phyloP scores from a whole-genome alignment of 2,329 filamentous ascomycete species.

The Pseudofabraea citricarpa region DNA sequence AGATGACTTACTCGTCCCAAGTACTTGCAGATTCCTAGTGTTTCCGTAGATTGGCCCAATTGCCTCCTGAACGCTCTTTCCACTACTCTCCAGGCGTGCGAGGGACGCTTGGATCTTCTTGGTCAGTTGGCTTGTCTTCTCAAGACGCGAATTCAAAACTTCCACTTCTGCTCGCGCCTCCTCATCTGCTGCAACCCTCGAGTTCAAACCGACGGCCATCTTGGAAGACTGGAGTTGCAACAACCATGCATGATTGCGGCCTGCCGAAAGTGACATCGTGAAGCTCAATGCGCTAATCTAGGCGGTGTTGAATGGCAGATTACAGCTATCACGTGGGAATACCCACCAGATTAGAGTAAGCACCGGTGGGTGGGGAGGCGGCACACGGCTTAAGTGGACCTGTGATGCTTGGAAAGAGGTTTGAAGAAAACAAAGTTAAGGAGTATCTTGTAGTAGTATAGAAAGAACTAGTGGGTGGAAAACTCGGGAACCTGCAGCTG shows the following conservation, averaged over 20 bases:
- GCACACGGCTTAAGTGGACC: too few relatives aligned
- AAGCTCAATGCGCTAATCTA: too few relatives aligned
- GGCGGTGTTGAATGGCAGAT: too few relatives aligned
- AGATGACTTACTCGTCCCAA: slow-evolving; percentile 64
- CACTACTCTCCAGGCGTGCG: slow-evolving; percentile 77
- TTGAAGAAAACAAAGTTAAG: too few relatives aligned
- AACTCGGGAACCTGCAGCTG: too few relatives aligned
- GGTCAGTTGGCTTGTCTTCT: slow-evolving; percentile 88
- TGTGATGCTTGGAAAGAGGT: too few relatives aligned
- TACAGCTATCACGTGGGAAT: neutral
- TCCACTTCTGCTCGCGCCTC: slow-evolving; percentile 67
- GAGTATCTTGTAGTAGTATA: too few relatives aligned
- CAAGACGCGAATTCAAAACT: slow-evolving; percentile 67
- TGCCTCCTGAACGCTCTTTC: slow-evolving; percentile 85
- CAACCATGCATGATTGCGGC: neutral
- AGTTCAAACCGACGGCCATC: slow-evolving; percentile 24
- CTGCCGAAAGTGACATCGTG: too few relatives aligned
- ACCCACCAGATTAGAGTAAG: too few relatives aligned
- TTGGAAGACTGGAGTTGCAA: slow-evolving; percentile 5
- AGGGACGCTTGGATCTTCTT: slow-evolving; percentile 94
- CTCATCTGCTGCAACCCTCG: slow-evolving; percentile 44
- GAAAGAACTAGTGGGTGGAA: too few relatives aligned
- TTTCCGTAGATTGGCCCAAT: slow-evolving; percentile 90
- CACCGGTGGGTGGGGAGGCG: too few relatives aligned
- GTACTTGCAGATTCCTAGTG: slow-evolving; percentile 82